These are phyloP conservation scores for Lactifluus piperatus DNA, from an alignment of 768 basidiomycete species.

Conservation along the genomic window DNA sequence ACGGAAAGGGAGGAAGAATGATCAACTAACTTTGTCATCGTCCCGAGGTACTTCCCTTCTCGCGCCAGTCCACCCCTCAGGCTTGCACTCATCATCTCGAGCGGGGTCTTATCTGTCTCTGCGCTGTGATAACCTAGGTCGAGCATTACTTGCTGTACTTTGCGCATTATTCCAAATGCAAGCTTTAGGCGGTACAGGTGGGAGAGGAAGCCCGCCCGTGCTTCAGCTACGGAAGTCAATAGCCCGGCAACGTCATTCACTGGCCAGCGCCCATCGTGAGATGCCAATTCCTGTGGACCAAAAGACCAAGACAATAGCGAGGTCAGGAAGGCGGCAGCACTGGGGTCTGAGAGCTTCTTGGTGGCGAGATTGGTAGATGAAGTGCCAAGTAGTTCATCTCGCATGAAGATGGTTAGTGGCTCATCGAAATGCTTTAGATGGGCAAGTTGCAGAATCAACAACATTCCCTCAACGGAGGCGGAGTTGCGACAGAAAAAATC, in stretches of 20 bases:
- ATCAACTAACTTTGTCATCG: slow-evolving; percentile 39
- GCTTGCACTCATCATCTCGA: slow-evolving; percentile 37
- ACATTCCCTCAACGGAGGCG: slow-evolving; percentile 45
- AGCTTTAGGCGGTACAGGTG: slow-evolving; percentile 33
- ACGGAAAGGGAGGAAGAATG: neutral
- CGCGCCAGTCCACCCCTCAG: slow-evolving; percentile 37
- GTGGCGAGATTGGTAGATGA: neutral
- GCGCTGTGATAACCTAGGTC: slow-evolving; percentile 31
- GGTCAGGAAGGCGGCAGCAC: slow-evolving; percentile 31
- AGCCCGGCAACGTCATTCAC: slow-evolving; percentile 26
- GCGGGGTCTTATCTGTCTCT: slow-evolving; percentile 23
- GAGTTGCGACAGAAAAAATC: slow-evolving; percentile 52
- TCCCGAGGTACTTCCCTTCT: slow-evolving; percentile 38
- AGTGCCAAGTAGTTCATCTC: slow-evolving; percentile 22
- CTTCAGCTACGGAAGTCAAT: slow-evolving; percentile 30
- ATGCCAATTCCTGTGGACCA: slow-evolving; percentile 14
- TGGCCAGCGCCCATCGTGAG: slow-evolving; percentile 21
- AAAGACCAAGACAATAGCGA: slow-evolving; percentile 16
- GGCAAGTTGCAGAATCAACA: slow-evolving; percentile 56
- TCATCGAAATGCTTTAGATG: slow-evolving; percentile 68
- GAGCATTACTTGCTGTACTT: slow-evolving; percentile 37
- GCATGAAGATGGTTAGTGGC: slow-evolving; percentile 40
- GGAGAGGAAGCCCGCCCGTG: slow-evolving; percentile 31
- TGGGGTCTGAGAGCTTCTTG: slow-evolving; percentile 16
- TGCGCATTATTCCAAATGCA: slow-evolving; percentile 39